Conservation (phyloP, 441 rosid species). For the Sinapis alba region DNA sequence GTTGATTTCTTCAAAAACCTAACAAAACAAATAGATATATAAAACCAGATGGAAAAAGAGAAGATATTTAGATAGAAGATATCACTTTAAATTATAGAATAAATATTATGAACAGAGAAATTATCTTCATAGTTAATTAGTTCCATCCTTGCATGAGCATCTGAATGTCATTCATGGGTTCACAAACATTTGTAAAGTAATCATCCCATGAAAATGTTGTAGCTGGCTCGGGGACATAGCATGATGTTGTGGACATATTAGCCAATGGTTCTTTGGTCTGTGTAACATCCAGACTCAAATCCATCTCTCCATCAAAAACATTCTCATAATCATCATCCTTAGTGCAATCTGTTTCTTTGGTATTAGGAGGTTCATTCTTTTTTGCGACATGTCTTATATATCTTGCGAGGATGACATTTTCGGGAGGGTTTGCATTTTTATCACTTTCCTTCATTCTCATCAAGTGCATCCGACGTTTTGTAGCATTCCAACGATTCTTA, state of each 20-base stretch:
- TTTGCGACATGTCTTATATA: too few relatives aligned
- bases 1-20: too few relatives aligned
- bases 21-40: too few relatives aligned
- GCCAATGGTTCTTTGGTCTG: background rate
- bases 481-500: slow-evolving; percentile 82
- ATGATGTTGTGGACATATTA: background rate
- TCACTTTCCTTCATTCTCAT: slow-evolving; percentile 41
- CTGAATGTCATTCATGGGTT: too few relatives aligned
- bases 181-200: background rate
- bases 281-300: background rate
- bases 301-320: background rate
- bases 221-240: background rate
- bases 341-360: background rate
- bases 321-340: background rate
- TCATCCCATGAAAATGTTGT: background rate
- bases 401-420: background rate
- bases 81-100: too few relatives aligned
- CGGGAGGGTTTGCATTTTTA: background rate
- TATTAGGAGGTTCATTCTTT: background rate
- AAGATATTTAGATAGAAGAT: too few relatives aligned
- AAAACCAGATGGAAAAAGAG: too few relatives aligned
- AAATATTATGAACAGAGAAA: too few relatives aligned
- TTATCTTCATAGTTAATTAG: too few relatives aligned
- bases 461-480: slow-evolving; percentile 56
- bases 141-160: too few relatives aligned